Evolutionary conservation across 768 basidiomycete genomes (phyloP), one percentile per base, ranked within the genome.

Genomic region (Fomitopsis serialis): DNA sequence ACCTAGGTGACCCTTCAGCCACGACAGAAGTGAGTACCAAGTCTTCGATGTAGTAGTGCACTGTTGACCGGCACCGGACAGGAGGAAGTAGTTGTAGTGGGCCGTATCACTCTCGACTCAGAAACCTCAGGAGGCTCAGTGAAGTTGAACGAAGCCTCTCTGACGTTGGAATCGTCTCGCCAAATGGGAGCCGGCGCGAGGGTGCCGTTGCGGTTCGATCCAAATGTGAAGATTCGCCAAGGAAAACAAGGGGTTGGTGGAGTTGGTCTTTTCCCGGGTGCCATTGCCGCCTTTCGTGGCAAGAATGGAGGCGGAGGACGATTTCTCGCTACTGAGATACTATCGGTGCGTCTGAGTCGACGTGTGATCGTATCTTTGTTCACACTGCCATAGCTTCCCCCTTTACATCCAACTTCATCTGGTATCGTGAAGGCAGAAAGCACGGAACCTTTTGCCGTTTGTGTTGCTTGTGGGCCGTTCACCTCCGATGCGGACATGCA

Each of bases 281-380:
- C 85, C 25, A 82, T 98, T 48, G 87, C 87, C 1, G 93, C 87
- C 0, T 63, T 98, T 29, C 89, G 83, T 56, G 97, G 97, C 0
- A 81, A 79, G 66, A 98, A 98, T 67, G 93, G 94, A 1, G 91
- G 93, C 2, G 94, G 91, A 5, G 88, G 84, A 2, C 84, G 84
- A 72, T 98, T 98, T 64, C 75, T 82, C 10, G 95, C 87, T 0
- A 81, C 81, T 23, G 93, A 98, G 62, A 74, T 96, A 9, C 68
- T 97, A 35, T 72, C 83, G 58, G 96, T 98, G 64, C 66, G 87
- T 71, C 13, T 29, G 25, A 32, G 24, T 17, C 50, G 21, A n/a
- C 29, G 19, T n/a, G 1, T 36, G 44, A 48, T 45, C 23, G n/a
- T n/a, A n/a, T n/a, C 32, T 19, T 34, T 92, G 91, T 71, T 89